Percentiles rank a stretch among this genome's conserved stretches.
phyloP scores from a whole-genome alignment of 305 asterid species.

The Andrographis paniculata region DNA sequence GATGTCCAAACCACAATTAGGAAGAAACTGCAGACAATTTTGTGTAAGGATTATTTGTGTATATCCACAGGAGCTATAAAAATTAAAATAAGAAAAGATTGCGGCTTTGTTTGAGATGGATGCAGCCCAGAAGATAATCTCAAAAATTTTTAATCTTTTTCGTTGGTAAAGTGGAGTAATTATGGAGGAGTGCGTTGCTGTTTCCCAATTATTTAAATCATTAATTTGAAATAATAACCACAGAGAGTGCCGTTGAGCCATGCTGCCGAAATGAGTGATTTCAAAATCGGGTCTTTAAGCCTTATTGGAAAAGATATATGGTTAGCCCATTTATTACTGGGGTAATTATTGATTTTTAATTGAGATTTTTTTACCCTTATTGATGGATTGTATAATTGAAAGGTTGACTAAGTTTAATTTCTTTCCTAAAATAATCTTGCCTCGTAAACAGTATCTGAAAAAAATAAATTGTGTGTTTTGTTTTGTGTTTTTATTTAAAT shows the following conservation, averaged over 20 bases:
- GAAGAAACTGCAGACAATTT: background rate
- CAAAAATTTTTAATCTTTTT: background rate
- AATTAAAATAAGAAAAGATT: no score
- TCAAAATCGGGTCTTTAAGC: background rate
- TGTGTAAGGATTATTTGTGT: background rate
- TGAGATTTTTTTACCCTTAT: no score
- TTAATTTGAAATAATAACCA: conserved; percentile 21
- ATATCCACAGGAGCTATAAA: background rate
- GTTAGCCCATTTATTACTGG: no score
- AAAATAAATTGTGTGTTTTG: no score
- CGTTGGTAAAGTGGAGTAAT: conserved; percentile 8
- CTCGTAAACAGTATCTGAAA: no score
- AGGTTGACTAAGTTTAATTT: no score
- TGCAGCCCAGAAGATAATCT: background rate
- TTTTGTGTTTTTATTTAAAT: no score
- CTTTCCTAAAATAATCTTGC: no score
- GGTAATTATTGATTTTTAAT: no score
- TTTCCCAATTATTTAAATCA: conserved; percentile 11
- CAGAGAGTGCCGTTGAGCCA: conserved; percentile 36
- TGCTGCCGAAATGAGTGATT: conserved; percentile 11
- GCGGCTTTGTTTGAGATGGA: no score
- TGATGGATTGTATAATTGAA: no score
- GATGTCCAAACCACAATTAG: background rate
- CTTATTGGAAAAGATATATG: no score
- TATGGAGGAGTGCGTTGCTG: conserved; percentile 9